phyloP scores from a whole-genome alignment of 495 filamentous ascomycete genomes.

The Aspergillus ostianus region DNA sequence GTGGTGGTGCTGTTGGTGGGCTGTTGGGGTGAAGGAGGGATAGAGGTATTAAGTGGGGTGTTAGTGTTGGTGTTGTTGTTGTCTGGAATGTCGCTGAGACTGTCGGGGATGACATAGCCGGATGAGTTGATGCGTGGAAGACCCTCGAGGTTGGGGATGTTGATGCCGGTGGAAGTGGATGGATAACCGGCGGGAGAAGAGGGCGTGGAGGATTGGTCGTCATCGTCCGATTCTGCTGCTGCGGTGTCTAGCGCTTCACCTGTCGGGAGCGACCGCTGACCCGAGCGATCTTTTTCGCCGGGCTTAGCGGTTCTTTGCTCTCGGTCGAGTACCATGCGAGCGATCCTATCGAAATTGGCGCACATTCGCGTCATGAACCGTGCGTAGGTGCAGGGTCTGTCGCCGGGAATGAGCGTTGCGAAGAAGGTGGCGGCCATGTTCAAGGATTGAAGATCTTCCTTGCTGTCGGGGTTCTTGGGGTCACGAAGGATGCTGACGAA shows the following conservation, averaged over 20 bases:
- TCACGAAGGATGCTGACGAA: constrained; percentile 93
- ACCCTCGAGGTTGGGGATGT: constrained; percentile 39
- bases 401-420: constrained; percentile 61
- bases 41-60: constrained; percentile 9
- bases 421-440: constrained; percentile 87
- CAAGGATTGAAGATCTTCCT: constrained; percentile 81
- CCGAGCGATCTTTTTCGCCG: neutral
- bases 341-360: constrained; percentile 88
- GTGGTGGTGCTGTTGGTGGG: constrained; percentile 10
- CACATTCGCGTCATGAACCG: constrained; percentile 88
- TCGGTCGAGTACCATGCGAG: constrained; percentile 80
- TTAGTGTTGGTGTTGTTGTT: constrained; percentile 1
- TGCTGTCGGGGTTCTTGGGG: constrained; percentile 72
- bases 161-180: constrained; percentile 9
- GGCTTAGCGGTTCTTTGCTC: constrained; percentile 64
- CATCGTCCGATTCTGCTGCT: neutral
- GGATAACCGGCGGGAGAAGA: neutral
- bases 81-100: constrained; percentile 16
- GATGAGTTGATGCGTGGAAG: constrained; percentile 39
- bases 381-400: constrained; percentile 71
- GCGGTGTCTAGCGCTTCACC: neutral
- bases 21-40: neutral
- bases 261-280: neutral
- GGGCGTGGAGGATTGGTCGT: neutral
- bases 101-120: constrained; percentile 41